phyloP scores from a whole-genome alignment of 2,329 filamentous ascomycete genomes.

The Cercospora sp. region DNA sequence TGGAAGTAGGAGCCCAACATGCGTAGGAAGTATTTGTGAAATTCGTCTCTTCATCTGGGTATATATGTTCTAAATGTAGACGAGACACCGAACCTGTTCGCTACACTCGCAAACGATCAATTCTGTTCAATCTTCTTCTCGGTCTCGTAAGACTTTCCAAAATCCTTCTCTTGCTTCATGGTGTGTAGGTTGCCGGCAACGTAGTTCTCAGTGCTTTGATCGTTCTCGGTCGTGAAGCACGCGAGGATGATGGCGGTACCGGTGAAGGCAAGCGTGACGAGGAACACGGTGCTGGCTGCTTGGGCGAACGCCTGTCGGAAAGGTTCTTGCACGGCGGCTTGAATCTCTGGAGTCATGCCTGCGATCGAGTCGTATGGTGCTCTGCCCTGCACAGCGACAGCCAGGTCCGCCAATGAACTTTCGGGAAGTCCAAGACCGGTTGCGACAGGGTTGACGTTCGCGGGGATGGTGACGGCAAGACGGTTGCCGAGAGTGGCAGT shows the following conservation, averaged over 20 bases:
- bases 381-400: constrained; percentile 22
- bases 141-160: not conserved
- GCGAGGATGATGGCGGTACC: constrained; percentile 29
- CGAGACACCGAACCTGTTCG: not conserved
- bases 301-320: constrained; percentile 27
- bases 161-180: constrained; percentile 24
- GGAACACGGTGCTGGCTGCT: constrained; percentile 29
- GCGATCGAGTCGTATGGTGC: constrained; percentile 22
- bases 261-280: constrained; percentile 30
- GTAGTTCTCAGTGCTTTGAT: constrained; percentile 30
- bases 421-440: constrained; percentile 23
- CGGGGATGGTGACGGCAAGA: constrained; percentile 22
- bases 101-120: not conserved
- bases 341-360: constrained; percentile 27
- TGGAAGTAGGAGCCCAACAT: not conserved
- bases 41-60: not conserved
- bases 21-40: not conserved
- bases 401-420: constrained; percentile 21
- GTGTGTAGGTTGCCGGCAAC: constrained; percentile 31
- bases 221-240: constrained; percentile 32
- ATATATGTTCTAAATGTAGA: not conserved
- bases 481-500: constrained; percentile 30
- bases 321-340: constrained; percentile 28
- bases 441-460: constrained; percentile 27
- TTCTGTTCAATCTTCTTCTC: constrained; percentile 3